Evolutionary conservation across 345 rosid species (phyloP), one percentile per base, ranked within the genome.

Genomic region (Aegle marmelos): DNA sequence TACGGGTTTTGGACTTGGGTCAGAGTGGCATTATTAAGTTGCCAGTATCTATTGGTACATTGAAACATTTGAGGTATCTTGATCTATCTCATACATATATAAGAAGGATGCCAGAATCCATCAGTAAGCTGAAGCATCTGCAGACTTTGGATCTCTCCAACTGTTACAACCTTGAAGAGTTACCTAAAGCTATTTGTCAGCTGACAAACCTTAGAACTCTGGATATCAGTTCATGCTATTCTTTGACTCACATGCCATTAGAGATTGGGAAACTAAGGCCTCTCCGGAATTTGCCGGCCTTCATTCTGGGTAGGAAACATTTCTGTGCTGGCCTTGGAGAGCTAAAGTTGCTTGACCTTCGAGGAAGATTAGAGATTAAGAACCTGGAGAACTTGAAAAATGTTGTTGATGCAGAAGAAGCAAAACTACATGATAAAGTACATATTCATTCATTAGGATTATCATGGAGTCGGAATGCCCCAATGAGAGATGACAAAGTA

Each of bases 361-460:
- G 14, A 67, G 80, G 73, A 25, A 73, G 74, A 66, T 59, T 81
- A 41, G 80, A 77, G 62, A 77, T 81, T 27, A 73, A 73, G 80
- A 81, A 81, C 58, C 83, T 81, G 67, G 83, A 81, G 74, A 31
- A 72, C 39, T 78, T 77, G 57, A 36, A 50, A 39, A 59, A 24
- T 27, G 25, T 7, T 25, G 70, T 41, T 9, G 78, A 77, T 71
- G 78, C 75, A 31, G n/a, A 1, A 25, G 58, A 50, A 36, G 80
- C 80, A 25, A 59, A 57, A 54, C 33, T 77, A 36, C 57, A 21
- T 76, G 59, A 77, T 22, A 77, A 81, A 41, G 68, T 14, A 33
- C 21, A 70, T 48, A 75, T 81, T 68, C 70, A 53, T 27, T 45
- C 80, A 10, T 66, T 81, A 77, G 76, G 9, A 67, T 67, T 81